A percentile compares a stretch with the other conserved stretches of the same genome.
These are phyloP conservation scores for Ustilago sp. DNA, from an alignment of 1,284 basidiomycete genomes.

Conservation along the genomic window DNA sequence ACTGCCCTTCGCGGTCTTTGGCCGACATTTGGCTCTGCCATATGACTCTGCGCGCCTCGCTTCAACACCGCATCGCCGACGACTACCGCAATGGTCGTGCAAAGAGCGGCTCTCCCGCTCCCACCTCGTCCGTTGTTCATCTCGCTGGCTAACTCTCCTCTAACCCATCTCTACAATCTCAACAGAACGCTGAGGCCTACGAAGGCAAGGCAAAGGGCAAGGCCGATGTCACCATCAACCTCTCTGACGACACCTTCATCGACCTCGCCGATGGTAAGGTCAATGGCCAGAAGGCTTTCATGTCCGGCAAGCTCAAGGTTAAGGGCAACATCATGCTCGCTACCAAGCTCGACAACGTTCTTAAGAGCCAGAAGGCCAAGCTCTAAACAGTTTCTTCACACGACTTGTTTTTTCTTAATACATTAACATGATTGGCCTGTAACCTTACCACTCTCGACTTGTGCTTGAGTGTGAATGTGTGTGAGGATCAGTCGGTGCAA, in stretches of 20 bases:
- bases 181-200: constrained; percentile 65
- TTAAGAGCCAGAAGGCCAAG: constrained; percentile 66
- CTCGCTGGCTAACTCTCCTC: constrained; percentile 6
- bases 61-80: not conserved
- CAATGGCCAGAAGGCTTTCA: constrained; percentile 70
- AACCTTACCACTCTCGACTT: not conserved
- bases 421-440: constrained; percentile 1
- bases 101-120: not conserved
- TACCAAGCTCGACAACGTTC: constrained; percentile 65
- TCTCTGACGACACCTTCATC: constrained; percentile 66
- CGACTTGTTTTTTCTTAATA: not conserved
- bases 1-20: no score
- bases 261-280: constrained; percentile 69
- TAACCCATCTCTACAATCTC: constrained; percentile 6
- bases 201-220: constrained; percentile 69
- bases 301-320: constrained; percentile 68
- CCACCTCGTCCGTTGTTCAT: not conserved
- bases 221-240: constrained; percentile 69
- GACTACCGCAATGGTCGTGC: not conserved
- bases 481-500: not conserved
- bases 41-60: not conserved
- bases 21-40: no score
- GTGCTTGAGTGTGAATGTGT: not conserved
- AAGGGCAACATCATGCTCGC: constrained; percentile 69
- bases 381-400: constrained; percentile 38